Conservation (phyloP, 225 moss, liverwort and hornwort genomes). For the Anthoceros angustus region DNA sequence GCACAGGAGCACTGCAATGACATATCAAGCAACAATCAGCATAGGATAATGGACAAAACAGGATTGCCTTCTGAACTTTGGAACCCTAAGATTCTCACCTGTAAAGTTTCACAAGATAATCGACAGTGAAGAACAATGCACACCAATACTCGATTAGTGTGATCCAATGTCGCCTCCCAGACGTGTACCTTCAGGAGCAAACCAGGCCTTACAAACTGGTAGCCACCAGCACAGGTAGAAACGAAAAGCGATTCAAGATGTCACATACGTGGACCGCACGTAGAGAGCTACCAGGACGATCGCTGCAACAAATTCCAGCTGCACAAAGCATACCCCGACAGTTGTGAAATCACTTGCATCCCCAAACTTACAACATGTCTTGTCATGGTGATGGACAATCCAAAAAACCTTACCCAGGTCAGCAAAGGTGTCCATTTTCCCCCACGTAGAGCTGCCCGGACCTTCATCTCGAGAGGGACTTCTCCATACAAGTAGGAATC, state of each 20-base stretch:
- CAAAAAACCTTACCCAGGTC: background rate
- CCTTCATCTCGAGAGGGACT: slow-evolving; percentile 22
- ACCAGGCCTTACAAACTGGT: background rate
- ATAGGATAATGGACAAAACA: no score
- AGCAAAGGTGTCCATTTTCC: slow-evolving; percentile 35
- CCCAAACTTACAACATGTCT: background rate
- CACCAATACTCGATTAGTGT: background rate
- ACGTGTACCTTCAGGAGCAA: slow-evolving; percentile 1
- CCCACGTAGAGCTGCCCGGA: slow-evolving; percentile 32
- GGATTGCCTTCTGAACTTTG: no score
- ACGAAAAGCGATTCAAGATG: background rate
- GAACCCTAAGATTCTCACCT: background rate
- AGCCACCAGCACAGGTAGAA: background rate
- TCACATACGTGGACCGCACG: background rate
- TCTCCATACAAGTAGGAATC: slow-evolving; percentile 59
- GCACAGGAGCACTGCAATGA: slow-evolving; percentile 63
- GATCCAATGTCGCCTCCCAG: background rate
- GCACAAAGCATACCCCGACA: background rate
- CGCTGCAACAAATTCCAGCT: background rate
- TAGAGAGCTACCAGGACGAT: background rate
- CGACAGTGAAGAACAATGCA: background rate
- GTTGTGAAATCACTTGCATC: background rate
- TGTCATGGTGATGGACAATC: background rate
- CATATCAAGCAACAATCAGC: background rate
- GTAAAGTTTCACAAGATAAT: background rate